These are phyloP conservation scores for Claviceps sorghi DNA, from an alignment of 2,329 filamentous ascomycete genomes.

Conservation along the genomic window DNA sequence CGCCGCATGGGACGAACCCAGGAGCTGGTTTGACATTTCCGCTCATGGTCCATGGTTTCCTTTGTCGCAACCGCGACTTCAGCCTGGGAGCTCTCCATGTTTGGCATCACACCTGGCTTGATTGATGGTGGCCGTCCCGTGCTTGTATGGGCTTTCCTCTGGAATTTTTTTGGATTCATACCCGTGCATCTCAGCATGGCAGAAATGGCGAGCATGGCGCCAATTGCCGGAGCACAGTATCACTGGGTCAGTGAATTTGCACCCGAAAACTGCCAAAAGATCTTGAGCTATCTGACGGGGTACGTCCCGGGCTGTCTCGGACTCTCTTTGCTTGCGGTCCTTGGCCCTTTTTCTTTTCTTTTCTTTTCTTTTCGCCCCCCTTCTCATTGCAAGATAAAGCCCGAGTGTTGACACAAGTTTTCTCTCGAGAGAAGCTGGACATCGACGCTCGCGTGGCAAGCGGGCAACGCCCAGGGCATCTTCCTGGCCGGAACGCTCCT, in stretches of 20 bases:
- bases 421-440: constrained; percentile 5
- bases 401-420: not conserved
- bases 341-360: not conserved
- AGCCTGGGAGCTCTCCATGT: constrained; percentile 2
- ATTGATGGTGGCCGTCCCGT: constrained; percentile 2
- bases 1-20: constrained; percentile 4
- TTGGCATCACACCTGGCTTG: constrained; percentile 1
- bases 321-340: not conserved
- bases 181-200: constrained; percentile 7
- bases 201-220: constrained; percentile 9
- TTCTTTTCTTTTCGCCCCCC: too few relatives aligned
- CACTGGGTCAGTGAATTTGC: constrained; percentile 9
- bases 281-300: constrained; percentile 4
- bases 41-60: constrained; percentile 2
- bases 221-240: constrained; percentile 10
- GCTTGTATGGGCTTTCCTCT: constrained; percentile 1
- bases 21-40: constrained; percentile 5
- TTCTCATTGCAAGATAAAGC: too few relatives aligned
- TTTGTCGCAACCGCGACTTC: constrained; percentile 3
- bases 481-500: constrained; percentile 7
- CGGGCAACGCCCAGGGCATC: constrained; percentile 7
- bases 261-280: constrained; percentile 3
- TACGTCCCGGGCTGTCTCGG: not conserved
- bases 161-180: constrained; percentile 3
- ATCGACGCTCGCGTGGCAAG: constrained; percentile 9